Conservation (phyloP, 345 rosid genomes). For the Hypericum perforatum region DNA sequence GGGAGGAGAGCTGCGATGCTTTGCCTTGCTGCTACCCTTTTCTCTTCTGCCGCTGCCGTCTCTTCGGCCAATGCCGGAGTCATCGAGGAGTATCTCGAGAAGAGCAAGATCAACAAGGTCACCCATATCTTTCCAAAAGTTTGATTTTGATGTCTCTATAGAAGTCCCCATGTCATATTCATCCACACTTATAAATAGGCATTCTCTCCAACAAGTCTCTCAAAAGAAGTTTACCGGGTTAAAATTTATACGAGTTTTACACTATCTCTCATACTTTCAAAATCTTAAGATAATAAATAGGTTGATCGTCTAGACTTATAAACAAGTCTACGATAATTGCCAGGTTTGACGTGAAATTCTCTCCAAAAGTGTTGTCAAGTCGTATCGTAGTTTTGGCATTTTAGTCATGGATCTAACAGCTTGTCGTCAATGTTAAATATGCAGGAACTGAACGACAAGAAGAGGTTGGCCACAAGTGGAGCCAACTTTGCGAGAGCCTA, state of each 20-base stretch:
- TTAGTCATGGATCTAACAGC: too few species aligned
- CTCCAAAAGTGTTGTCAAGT: too few species aligned
- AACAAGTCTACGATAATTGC: too few species aligned
- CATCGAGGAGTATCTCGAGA: slow-evolving; percentile 91
- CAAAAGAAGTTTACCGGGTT: too few species aligned
- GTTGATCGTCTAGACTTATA: too few species aligned
- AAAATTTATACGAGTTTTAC: too few species aligned
- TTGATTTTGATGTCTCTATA: neutral
- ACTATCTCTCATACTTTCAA: too few species aligned
- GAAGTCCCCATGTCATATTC: neutral
- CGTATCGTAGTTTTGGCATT: too few species aligned
- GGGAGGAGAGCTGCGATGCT: slow-evolving; percentile 74
- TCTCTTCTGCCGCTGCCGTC: slow-evolving; percentile 47
- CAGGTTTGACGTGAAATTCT: too few species aligned
- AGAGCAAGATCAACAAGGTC: slow-evolving; percentile 94
- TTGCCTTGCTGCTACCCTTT: slow-evolving; percentile 59
- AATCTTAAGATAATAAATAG: too few species aligned
- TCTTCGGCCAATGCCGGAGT: slow-evolving; percentile 77
- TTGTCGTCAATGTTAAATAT: neutral
- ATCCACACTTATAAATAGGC: too few species aligned
- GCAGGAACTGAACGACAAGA: slow-evolving; percentile 90
- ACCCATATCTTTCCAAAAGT: neutral
- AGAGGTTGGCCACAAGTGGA: slow-evolving; percentile 92
- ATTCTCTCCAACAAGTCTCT: too few species aligned
- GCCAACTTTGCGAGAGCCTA: slow-evolving; percentile 94